phyloP scores from a whole-genome alignment of 768 basidiomycete genomes.

The Megacollybia marginata region DNA sequence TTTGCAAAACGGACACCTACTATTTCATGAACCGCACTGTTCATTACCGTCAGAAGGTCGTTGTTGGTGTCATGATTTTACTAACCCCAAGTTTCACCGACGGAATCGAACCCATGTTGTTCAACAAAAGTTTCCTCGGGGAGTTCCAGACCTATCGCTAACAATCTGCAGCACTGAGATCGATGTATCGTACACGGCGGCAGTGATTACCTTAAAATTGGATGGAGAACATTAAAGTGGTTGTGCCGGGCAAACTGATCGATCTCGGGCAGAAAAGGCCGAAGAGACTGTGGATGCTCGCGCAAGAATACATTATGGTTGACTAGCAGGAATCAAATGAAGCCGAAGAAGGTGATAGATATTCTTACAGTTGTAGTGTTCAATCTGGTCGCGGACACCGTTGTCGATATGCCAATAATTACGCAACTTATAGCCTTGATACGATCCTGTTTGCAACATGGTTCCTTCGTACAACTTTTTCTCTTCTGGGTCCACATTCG shows the following conservation, averaged over 20 bases:
- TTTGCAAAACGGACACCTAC: conserved; percentile 21
- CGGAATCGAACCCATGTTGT: conserved; percentile 33
- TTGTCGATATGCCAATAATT: conserved; percentile 55
- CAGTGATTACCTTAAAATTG: conserved; percentile 30
- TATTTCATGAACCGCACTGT: conserved; percentile 65
- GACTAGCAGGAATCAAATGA: conserved; percentile 23
- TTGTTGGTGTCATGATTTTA: no score
- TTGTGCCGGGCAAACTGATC: conserved; percentile 43
- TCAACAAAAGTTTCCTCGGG: conserved; percentile 46
- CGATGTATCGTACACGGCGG: no score
- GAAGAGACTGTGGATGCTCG: conserved; percentile 39
- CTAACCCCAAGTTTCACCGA: conserved; percentile 27
- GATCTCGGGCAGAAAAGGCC: conserved; percentile 47
- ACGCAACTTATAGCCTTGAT: conserved; percentile 48
- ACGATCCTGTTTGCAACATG: conserved; percentile 30
- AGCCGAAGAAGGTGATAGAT: neutral
- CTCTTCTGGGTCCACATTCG: conserved; percentile 31
- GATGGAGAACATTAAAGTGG: conserved; percentile 44
- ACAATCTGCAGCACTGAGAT: conserved; percentile 23
- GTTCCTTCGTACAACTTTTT: conserved; percentile 31
- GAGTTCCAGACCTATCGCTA: conserved; percentile 45
- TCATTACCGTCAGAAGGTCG: no score
- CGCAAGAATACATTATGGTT: conserved; percentile 40
- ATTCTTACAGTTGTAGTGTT: conserved; percentile 52
- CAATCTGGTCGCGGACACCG: conserved; percentile 57